phyloP scores from a whole-genome alignment of 257 asterid species.

The Salvia hispanica region DNA sequence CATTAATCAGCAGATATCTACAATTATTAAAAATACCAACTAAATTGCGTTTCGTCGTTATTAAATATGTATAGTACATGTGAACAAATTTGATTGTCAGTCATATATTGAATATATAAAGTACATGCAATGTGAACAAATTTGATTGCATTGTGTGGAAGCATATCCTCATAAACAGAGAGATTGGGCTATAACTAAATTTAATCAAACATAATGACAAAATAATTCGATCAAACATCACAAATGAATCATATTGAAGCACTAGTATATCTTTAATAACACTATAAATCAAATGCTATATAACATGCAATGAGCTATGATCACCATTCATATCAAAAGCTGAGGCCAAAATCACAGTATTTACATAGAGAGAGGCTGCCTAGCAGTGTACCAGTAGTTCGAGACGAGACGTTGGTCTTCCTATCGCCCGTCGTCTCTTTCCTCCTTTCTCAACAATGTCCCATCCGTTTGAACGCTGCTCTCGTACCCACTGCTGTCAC shows the following conservation, averaged over 20 bases:
- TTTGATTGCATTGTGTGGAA: too few species aligned
- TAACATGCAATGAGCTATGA: slow-evolving; percentile 29
- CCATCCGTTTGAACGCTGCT: slow-evolving; percentile 66
- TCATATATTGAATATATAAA: too few species aligned
- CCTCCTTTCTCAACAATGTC: slow-evolving; percentile 58
- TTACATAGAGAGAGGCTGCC: slow-evolving; percentile 36
- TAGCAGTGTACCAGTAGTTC: slow-evolving; percentile 23
- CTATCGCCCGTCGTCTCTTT: slow-evolving; percentile 60
- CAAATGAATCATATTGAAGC: slow-evolving; percentile 35
- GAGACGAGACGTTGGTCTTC: not conserved
- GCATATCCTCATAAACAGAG: too few species aligned
- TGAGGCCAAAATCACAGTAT: slow-evolving; percentile 39
- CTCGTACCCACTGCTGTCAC: slow-evolving; percentile 89
- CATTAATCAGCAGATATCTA: not conserved
- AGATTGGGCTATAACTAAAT: too few species aligned
- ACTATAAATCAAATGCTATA: slow-evolving; percentile 27
- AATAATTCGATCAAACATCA: slow-evolving; percentile 26
- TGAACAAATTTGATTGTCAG: too few species aligned
- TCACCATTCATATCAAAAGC: slow-evolving; percentile 31
- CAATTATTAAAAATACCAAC: not conserved
- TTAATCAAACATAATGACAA: slow-evolving; percentile 23
- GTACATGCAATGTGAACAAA: too few species aligned
- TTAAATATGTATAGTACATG: too few species aligned
- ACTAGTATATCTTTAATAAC: slow-evolving; percentile 5
- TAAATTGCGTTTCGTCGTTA: too few species aligned